Conservation (phyloP, 768 basidiomycete genomes). For the Lentinus brumalis region DNA sequence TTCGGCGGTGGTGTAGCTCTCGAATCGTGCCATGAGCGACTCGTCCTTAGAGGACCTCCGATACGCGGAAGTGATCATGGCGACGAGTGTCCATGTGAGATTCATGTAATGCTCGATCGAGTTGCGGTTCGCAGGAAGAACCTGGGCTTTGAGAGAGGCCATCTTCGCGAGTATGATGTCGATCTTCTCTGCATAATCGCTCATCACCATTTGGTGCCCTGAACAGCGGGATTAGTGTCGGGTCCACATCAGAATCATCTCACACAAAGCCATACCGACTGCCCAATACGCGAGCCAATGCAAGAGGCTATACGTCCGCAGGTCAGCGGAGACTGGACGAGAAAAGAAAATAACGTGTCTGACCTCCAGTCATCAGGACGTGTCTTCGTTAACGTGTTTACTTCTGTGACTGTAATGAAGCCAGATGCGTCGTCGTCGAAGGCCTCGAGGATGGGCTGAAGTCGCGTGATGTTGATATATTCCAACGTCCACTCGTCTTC, state of each 20-base stretch:
- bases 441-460: slow-evolving; percentile 38
- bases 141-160: slow-evolving; percentile 5
- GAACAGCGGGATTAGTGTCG: not conserved
- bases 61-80: slow-evolving; percentile 16
- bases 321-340: no score
- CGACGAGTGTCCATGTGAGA: slow-evolving; percentile 4
- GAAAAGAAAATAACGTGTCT: not conserved
- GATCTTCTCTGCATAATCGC: slow-evolving; percentile 19
- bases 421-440: slow-evolving; percentile 43
- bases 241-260: no score
- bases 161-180: slow-evolving; percentile 13
- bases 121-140: slow-evolving; percentile 25
- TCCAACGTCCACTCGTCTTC: slow-evolving; percentile 31
- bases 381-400: slow-evolving; percentile 33
- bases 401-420: slow-evolving; percentile 37
- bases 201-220: slow-evolving; percentile 27
- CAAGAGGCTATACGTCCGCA: slow-evolving; percentile 22
- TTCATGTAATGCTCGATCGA: slow-evolving; percentile 30
- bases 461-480: slow-evolving; percentile 34
- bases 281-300: slow-evolving; percentile 40
- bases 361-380: slow-evolving; percentile 36
- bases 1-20: slow-evolving; percentile 26
- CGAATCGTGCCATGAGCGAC: slow-evolving; percentile 27
- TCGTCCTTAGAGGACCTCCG: slow-evolving; percentile 20
- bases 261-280: slow-evolving; percentile 24